Base-by-base conservation (phyloP, 1,139 yeast species). In the Lodderomyces parapsilosis region DNA sequence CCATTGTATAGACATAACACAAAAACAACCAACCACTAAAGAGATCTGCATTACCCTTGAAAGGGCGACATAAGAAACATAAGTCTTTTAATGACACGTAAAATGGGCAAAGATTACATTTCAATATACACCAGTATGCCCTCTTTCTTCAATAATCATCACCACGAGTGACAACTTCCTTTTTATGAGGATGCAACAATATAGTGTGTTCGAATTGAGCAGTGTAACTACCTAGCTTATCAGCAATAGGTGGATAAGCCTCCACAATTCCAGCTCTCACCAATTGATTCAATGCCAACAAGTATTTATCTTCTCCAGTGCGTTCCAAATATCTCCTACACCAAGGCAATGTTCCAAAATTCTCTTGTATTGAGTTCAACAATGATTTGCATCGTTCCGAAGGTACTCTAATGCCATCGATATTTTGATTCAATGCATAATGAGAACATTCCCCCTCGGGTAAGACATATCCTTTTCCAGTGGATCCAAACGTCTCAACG, bases 151-250 rank as follows among this genome's bases (percentile, higher is more conserved):
- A 93, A 60, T 83, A 94, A 65, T 93, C 99, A 43, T 89, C 97
- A 42, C 99, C 99, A 53, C 93, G 79, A 30, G 96, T 88, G 18
- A 93, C 91, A 39, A 93, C 94, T 65, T 93, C 99, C 70, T 93
- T 93, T 65, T 80, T 81, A 46, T 90, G 90, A 20, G 98, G 95
- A 58, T 91, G 94, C 57, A 93, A 74, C 54, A 94, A 72, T 42
- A 93, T 80, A 1, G 99, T 94, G 68, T 94, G 99, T 64, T 93
- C 99, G 59, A 67, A 93, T 65, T 93, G 99, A 0, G 99, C 99
- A 35, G 99, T 93, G 73, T 87, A 91, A 45, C 87, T 79, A 15
- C 98, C 99, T 49, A 72, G 77, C 38, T 74, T 66, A 62, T 93
- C 99, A 42, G 80, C 83, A 54, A 93, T 71, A n/a, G 99, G 99